Evolutionary conservation across 441 rosid genomes (phyloP).

Genomic region (Adansonia grandidieri): DNA sequence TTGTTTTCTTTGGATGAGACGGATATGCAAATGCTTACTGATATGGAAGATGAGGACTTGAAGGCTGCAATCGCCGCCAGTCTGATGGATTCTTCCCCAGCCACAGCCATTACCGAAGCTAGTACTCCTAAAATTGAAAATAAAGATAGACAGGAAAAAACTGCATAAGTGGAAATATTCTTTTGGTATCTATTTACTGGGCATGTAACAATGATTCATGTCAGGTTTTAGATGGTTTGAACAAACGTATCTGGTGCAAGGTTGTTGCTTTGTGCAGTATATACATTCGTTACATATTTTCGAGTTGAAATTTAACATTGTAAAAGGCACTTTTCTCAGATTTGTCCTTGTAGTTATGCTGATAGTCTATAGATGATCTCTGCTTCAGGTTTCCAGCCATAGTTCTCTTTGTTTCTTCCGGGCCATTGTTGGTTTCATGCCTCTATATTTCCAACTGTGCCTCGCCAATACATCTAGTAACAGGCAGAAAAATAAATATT

Average conservation of each 20-base stretch:
- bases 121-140: slow-evolving; percentile 42
- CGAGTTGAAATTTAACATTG: slow-evolving; percentile 21
- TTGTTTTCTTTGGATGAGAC: slow-evolving; percentile 42
- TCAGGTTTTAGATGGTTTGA: slow-evolving; percentile 27
- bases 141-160: slow-evolving; percentile 39
- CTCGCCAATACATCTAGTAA: no score
- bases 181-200: background rate
- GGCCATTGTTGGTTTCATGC: background rate
- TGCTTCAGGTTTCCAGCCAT: background rate
- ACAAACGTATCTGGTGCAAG: slow-evolving; percentile 13
- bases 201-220: slow-evolving; percentile 25
- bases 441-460: no score
- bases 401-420: background rate
- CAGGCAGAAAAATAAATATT: no score
- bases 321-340: slow-evolving; percentile 10
- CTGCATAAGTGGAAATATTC: slow-evolving; percentile 28
- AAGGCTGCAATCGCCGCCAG: slow-evolving; percentile 93
- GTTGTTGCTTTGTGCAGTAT: slow-evolving; percentile 26
- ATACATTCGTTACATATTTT: slow-evolving; percentile 31
- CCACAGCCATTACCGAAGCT: slow-evolving; percentile 39
- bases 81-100: slow-evolving; percentile 68
- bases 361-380: background rate
- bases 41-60: slow-evolving; percentile 78
- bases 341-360: background rate
- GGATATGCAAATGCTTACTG: slow-evolving; percentile 47